Evolutionary conservation across 352 stramenopile species (phyloP), one percentile per base, ranked within the genome.

Genomic region (Globisporangium irregulare): DNA sequence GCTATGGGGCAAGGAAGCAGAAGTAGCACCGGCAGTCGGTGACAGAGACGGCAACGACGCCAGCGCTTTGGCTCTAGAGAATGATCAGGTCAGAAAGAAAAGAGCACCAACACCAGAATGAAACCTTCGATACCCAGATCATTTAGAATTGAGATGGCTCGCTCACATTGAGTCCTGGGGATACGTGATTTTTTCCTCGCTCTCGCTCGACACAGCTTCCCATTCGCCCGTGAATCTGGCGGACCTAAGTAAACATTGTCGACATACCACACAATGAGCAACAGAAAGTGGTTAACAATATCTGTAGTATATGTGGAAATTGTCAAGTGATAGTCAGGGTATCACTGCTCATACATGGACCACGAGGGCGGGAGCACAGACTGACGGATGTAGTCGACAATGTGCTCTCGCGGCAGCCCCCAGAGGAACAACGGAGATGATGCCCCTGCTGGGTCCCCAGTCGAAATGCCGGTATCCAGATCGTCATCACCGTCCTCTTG

Each of bases 331-430:
- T n/a, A 51, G 29, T 10, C 20, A 18, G 20, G 15, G 29, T 20
- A 43, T 38, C 24, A 14, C n/a, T n/a, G 9, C 1, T 68, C 70
- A 48, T 72, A 94, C 86, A 74, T 83, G 55, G 71, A 72, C 79
- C 81, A 91, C 20, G 78, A 81, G n/a, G 78, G 71, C 14, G 84
- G 84, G 62, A 92, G 77, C 38, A 94, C 73, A 0, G 86, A 90
- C 67, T 92, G 86, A 4, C 82, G 81, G 59, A 94, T 92, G 68
- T 87, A 94, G 36, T 91, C 82, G 51, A 92, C 70, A 55, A 92
- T 86, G 58, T 92, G 80, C 53, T 92, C 84, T 24, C 82, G 73
- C 34, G 86, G 84, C 54, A 92, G 66, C 0, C 81, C 81, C 86
- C 86, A 92, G 22, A 89, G 68, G 22, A 80, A 72, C 15, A 92